Evolutionary conservation across 2,329 filamentous ascomycete genomes (phyloP).

Genomic region (Fusarium sp.): DNA sequence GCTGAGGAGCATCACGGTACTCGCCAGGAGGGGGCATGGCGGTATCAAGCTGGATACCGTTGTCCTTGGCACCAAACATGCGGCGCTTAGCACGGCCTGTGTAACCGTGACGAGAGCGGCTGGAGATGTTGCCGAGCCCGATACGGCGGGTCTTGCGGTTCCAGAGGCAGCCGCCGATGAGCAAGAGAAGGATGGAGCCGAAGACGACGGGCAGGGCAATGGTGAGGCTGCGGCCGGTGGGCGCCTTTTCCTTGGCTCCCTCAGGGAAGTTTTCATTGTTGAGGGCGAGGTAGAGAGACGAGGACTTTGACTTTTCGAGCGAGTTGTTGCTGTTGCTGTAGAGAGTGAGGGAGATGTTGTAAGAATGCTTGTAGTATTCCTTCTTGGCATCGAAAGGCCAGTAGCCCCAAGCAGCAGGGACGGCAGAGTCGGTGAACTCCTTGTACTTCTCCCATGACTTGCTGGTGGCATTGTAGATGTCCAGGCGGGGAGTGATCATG

Average conservation of each 20-base stretch:
- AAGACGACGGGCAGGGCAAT: slow-evolving; percentile 68
- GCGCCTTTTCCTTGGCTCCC: slow-evolving; percentile 53
- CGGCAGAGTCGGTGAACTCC: slow-evolving; percentile 56
- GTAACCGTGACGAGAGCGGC: slow-evolving; percentile 62
- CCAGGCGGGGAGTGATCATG: slow-evolving; percentile 57
- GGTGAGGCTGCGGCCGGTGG: slow-evolving; percentile 61
- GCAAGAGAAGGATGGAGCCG: slow-evolving; percentile 62
- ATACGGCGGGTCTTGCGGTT: slow-evolving; percentile 67
- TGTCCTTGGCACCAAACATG: slow-evolving; percentile 55
- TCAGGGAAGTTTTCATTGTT: slow-evolving; percentile 54
- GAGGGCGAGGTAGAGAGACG: slow-evolving; percentile 59
- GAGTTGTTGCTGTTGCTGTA: slow-evolving; percentile 56
- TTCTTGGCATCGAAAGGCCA: slow-evolving; percentile 61
- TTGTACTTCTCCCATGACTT: slow-evolving; percentile 53
- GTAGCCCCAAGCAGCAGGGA: slow-evolving; percentile 63
- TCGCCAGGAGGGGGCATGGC: slow-evolving; percentile 49
- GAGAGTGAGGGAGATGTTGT: slow-evolving; percentile 67
- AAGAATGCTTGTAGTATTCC: slow-evolving; percentile 55
- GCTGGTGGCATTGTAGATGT: slow-evolving; percentile 58
- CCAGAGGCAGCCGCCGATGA: slow-evolving; percentile 71
- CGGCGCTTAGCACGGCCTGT: slow-evolving; percentile 58
- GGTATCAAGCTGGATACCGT: slow-evolving; percentile 64
- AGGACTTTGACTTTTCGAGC: slow-evolving; percentile 58
- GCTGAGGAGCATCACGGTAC: slow-evolving; percentile 56
- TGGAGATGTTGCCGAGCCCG: slow-evolving; percentile 67